A percentile compares a stretch with the other conserved stretches of the same genome.
phyloP scores from a whole-genome alignment of 2,329 filamentous ascomycete genomes.

The Metarhizium guizhouense region DNA sequence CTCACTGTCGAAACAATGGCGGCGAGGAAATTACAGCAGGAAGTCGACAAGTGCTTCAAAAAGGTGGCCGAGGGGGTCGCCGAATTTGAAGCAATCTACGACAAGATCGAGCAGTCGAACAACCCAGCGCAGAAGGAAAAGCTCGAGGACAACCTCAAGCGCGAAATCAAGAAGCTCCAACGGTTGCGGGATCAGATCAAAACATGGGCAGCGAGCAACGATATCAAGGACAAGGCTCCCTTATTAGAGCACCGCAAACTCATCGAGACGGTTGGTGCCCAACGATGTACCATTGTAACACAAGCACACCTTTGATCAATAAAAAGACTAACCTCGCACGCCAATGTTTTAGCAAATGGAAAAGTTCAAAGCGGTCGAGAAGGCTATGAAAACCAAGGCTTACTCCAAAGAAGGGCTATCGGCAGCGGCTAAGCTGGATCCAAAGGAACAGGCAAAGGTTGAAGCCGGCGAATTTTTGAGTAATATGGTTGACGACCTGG shows the following conservation, averaged over 20 bases:
- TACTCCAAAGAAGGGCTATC: slow-evolving; percentile 97
- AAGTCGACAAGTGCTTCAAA: slow-evolving; percentile 99
- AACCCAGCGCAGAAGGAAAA: slow-evolving; percentile 97
- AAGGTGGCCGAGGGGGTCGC: slow-evolving; percentile 89
- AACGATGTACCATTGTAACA: background rate
- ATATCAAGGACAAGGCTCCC: slow-evolving; percentile 98
- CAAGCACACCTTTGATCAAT: background rate
- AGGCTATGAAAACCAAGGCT: slow-evolving; percentile 99
- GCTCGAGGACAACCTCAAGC: slow-evolving; percentile 94
- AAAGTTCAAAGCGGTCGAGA: slow-evolving; percentile 99
- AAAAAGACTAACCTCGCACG: background rate
- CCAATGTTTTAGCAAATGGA: slow-evolving; percentile 75
- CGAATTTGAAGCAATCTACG: slow-evolving; percentile 91
- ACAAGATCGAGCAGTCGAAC: slow-evolving; percentile 89
- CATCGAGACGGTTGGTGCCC: slow-evolving; percentile 79
- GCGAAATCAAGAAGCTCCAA: slow-evolving; percentile 99
- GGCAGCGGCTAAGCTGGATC: slow-evolving; percentile 85
- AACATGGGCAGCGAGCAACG: slow-evolving; percentile 96
- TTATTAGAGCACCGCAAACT: slow-evolving; percentile 87
- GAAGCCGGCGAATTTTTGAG: slow-evolving; percentile 82
- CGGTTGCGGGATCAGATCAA: slow-evolving; percentile 97
- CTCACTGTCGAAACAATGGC: slow-evolving; percentile 56
- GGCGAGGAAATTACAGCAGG: slow-evolving; percentile 90
- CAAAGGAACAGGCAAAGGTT: slow-evolving; percentile 92
- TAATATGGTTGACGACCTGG: slow-evolving; percentile 82